Conservation (phyloP, 768 basidiomycete genomes). For the Suillus discolor region DNA sequence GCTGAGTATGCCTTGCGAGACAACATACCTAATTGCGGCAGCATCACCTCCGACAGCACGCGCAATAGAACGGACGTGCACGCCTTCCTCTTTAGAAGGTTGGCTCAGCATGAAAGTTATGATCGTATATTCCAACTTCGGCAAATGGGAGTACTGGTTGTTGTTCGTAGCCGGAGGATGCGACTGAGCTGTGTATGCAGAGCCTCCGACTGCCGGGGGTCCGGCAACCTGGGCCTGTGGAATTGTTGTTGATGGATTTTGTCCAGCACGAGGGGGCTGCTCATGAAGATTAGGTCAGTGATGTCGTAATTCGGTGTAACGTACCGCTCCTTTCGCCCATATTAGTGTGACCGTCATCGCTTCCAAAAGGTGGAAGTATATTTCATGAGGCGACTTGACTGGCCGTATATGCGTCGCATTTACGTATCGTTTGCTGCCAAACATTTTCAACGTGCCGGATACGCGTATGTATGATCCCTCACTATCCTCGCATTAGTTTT, state of each 20-base stretch:
- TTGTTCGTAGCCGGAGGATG: slow-evolving; percentile 24
- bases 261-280: slow-evolving; percentile 38
- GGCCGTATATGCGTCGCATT: slow-evolving; percentile 75
- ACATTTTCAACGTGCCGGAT: slow-evolving; percentile 79
- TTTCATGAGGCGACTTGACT: slow-evolving; percentile 71
- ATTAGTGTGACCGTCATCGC: slow-evolving; percentile 67
- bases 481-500: slow-evolving; percentile 38
- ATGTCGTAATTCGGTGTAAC: slow-evolving; percentile 21
- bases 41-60: slow-evolving; percentile 61
- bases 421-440: slow-evolving; percentile 80
- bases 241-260: slow-evolving; percentile 20
- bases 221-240: slow-evolving; percentile 7
- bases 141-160: slow-evolving; percentile 58
- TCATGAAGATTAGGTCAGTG: slow-evolving; percentile 2
- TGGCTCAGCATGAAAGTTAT: slow-evolving; percentile 59
- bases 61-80: slow-evolving; percentile 74
- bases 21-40: slow-evolving; percentile 62
- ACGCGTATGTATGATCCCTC: slow-evolving; percentile 81
- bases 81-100: slow-evolving; percentile 59
- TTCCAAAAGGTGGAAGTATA: slow-evolving; percentile 82
- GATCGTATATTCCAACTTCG: slow-evolving; percentile 62
- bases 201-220: slow-evolving; percentile 21
- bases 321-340: slow-evolving; percentile 67
- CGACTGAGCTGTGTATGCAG: slow-evolving; percentile 47
- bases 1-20: not conserved